phyloP scores from a whole-genome alignment of 2,329 filamentous ascomycete genomes.

The Aureobasidium sp. region DNA sequence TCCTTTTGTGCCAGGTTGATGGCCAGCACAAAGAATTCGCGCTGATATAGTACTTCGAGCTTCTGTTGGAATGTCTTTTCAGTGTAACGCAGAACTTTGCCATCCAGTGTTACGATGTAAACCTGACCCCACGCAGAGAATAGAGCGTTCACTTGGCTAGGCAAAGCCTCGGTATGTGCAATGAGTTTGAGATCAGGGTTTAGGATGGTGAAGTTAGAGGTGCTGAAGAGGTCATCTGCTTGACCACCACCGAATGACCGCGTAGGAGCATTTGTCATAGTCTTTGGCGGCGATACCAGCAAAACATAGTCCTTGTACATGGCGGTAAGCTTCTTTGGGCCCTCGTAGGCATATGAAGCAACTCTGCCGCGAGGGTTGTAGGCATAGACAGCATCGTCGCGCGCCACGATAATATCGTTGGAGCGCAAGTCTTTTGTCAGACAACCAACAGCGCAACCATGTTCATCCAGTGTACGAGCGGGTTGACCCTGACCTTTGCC shows the following conservation, averaged over 20 bases:
- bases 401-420: constrained; percentile 81
- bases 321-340: constrained; percentile 73
- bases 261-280: constrained; percentile 53
- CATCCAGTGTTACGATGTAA: constrained; percentile 83
- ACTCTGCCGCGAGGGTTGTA: constrained; percentile 81
- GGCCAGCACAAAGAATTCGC: constrained; percentile 84
- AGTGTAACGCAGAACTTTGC: constrained; percentile 84
- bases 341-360: constrained; percentile 84
- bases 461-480: constrained; percentile 80
- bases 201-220: constrained; percentile 82
- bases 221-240: constrained; percentile 74
- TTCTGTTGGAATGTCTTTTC: constrained; percentile 88
- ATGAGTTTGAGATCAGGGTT: constrained; percentile 87
- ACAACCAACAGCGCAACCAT: constrained; percentile 86
- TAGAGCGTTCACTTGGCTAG: constrained; percentile 70
- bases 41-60: constrained; percentile 86
- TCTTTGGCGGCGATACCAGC: constrained; percentile 71
- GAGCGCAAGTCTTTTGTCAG: constrained; percentile 79
- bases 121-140: constrained; percentile 88
- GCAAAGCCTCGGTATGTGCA: constrained; percentile 78
- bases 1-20: constrained; percentile 90
- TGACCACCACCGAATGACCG: constrained; percentile 66
- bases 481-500: constrained; percentile 85
- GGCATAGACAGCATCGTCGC: constrained; percentile 93
- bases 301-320: constrained; percentile 82